phyloP scores from a whole-genome alignment of 768 basidiomycete genomes.

The Trametes gibbosa region DNA sequence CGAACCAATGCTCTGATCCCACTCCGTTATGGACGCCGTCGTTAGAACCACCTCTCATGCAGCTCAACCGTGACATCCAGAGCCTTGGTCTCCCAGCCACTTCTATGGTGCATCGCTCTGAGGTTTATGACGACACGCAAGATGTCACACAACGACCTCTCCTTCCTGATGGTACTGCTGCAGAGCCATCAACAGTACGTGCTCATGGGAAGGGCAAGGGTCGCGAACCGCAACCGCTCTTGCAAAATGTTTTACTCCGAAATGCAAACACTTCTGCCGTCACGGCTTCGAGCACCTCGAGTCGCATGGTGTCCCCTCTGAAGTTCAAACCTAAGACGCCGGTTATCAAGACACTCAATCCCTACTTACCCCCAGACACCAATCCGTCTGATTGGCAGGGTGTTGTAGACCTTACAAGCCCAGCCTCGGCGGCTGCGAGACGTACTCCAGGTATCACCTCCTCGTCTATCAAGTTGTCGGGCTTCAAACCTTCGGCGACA shows the following conservation, averaged over 20 bases:
- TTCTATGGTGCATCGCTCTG: conserved; percentile 19
- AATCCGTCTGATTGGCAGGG: conserved; percentile 65
- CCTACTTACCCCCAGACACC: conserved; percentile 54
- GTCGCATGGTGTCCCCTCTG: conserved; percentile 44
- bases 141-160: conserved; percentile 25
- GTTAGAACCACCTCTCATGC: conserved; percentile 70
- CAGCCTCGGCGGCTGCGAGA: conserved; percentile 47
- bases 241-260: conserved; percentile 51
- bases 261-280: conserved; percentile 41
- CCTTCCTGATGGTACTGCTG: neutral
- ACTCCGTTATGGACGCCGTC: conserved; percentile 71
- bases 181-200: conserved; percentile 1
- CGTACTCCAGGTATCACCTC: conserved; percentile 20
- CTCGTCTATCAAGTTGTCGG: conserved; percentile 7
- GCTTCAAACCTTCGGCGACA: conserved; percentile 9
- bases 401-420: conserved; percentile 66
- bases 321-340: conserved; percentile 62
- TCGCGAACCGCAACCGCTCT: conserved; percentile 43
- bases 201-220: conserved; percentile 36
- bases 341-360: conserved; percentile 51
- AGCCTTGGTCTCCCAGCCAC: conserved; percentile 37
- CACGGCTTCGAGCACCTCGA: conserved; percentile 12
- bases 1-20: conserved; percentile 38
- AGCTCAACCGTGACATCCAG: conserved; percentile 61
- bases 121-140: conserved; percentile 26